These are phyloP conservation scores for Vitis vinifera DNA, from an alignment of 164 flowering plant genomes.

Conservation along the genomic window ASM3070453v1 NC_081811.1:28789501-28790000, in stretches of 20 bases:
- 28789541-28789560: too few species aligned
- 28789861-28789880: background rate
- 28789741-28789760: slow-evolving; percentile 71
- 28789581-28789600: too few species aligned
- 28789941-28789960: too few species aligned
- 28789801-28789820: slow-evolving; percentile 74
- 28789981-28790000: too few species aligned
- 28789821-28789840: slow-evolving; percentile 61
- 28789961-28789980: too few species aligned
- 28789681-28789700: background rate
- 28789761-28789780: slow-evolving; percentile 54
- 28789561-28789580: too few species aligned
- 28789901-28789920: background rate
- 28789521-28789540: too few species aligned
- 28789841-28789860: slow-evolving; percentile 69
- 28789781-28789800: slow-evolving; percentile 40
- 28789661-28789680: too few species aligned
- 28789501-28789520: too few species aligned
- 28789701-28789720: too few species aligned
- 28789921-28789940: background rate
- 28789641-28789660: background rate
- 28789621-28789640: background rate
- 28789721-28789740: slow-evolving; percentile 51
- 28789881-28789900: background rate
- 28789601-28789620: too few species aligned